Evolutionary conservation across 2,329 filamentous ascomycete genomes (phyloP).

Genomic region (Dothideomycetes sp.): DNA sequence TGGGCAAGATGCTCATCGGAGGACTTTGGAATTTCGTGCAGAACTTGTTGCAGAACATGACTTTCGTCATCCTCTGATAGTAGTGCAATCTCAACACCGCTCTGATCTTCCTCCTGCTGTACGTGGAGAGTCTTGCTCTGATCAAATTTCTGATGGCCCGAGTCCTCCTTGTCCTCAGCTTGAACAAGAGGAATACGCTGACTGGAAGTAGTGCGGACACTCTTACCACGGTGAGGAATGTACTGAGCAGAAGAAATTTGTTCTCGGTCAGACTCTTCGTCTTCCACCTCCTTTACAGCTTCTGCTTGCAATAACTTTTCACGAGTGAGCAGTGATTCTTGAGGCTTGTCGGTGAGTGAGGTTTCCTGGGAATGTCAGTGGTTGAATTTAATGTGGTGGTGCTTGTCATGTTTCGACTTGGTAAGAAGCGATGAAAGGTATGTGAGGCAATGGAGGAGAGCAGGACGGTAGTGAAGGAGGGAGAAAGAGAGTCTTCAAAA

Average conservation of each 20-base stretch:
- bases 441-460: no score
- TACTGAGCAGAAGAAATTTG: slow-evolving; percentile 83
- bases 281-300: slow-evolving; percentile 31
- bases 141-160: background rate
- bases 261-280: slow-evolving; percentile 65
- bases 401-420: background rate
- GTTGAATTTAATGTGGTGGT: background rate
- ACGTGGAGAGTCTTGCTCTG: slow-evolving; percentile 5
- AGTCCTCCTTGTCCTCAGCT: slow-evolving; percentile 12
- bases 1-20: slow-evolving; percentile 27
- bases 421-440: background rate
- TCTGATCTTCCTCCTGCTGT: slow-evolving; percentile 16
- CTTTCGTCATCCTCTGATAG: slow-evolving; percentile 52
- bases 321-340: slow-evolving; percentile 6
- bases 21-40: slow-evolving; percentile 45
- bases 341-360: background rate
- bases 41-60: slow-evolving; percentile 51
- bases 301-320: slow-evolving; percentile 13
- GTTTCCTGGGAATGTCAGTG: slow-evolving; percentile 1
- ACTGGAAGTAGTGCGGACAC: background rate
- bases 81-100: slow-evolving; percentile 55
- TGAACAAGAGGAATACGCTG: slow-evolving; percentile 3
- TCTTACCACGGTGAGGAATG: slow-evolving; percentile 55
- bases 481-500: no score
- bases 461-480: no score